Conservation (phyloP, 768 basidiomycete genomes). For the Mycena rebaudengoi region DNA sequence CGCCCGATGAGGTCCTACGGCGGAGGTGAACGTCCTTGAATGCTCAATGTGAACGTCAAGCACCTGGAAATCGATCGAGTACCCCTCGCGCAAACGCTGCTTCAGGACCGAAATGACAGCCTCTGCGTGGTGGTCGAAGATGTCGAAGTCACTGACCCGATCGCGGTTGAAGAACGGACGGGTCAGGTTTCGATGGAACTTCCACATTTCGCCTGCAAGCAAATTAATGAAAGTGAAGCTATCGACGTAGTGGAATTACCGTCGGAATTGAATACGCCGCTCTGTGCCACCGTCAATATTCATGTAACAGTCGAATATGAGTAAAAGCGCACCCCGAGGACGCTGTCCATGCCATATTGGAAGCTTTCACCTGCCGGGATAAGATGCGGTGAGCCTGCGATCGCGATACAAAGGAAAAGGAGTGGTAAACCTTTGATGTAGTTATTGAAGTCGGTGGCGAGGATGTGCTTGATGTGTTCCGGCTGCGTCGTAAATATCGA, state of each 20-base stretch:
- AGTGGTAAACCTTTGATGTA: slow-evolving; percentile 33
- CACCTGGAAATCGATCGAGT: slow-evolving; percentile 66
- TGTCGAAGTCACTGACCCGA: slow-evolving; percentile 62
- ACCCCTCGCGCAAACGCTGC: slow-evolving; percentile 51
- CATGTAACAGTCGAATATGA: neutral
- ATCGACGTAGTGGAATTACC: slow-evolving; percentile 38
- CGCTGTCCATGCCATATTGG: slow-evolving; percentile 13
- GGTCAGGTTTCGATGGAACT: slow-evolving; percentile 42
- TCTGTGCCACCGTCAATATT: slow-evolving; percentile 14
- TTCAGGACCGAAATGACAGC: slow-evolving; percentile 54
- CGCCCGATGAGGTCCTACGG: slow-evolving; percentile 59
- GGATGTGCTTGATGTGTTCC: slow-evolving; percentile 35
- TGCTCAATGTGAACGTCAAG: too few species aligned
- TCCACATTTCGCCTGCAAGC: slow-evolving; percentile 63
- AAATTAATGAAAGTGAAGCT: neutral
- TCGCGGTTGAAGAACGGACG: slow-evolving; percentile 66
- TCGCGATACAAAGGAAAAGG: too few species aligned
- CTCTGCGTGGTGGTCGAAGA: slow-evolving; percentile 59
- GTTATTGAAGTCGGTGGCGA: slow-evolving; percentile 36
- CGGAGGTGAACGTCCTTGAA: too few species aligned
- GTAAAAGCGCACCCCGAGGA: slow-evolving; percentile 17
- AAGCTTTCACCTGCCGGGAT: slow-evolving; percentile 30
- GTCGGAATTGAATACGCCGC: slow-evolving; percentile 69
- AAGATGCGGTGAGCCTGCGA: neutral
- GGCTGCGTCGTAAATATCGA: slow-evolving; percentile 31